phyloP scores from a whole-genome alignment of 306 rosid species.

The Aeschynomene evenia region DNA sequence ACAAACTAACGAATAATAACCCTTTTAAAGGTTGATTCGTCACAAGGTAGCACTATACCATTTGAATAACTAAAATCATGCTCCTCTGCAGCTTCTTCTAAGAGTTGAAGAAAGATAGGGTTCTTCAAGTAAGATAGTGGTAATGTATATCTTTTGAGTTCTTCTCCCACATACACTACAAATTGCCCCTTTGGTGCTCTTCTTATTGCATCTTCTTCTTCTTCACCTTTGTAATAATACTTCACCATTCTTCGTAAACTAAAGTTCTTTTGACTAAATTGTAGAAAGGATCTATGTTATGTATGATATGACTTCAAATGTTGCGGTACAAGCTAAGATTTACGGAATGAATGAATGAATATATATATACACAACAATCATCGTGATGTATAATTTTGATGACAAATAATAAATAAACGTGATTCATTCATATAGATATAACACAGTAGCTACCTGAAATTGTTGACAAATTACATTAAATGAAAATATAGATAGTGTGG shows the following conservation, averaged over 20 bases:
- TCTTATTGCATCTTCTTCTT: not conserved
- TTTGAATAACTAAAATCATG: conserved; percentile 18
- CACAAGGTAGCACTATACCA: conserved; percentile 45
- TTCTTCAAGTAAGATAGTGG: conserved; percentile 42
- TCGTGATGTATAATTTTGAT: too few species aligned
- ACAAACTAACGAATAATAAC: too few species aligned
- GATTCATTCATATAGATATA: not conserved
- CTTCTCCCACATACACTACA: conserved; percentile 47
- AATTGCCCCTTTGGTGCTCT: conserved; percentile 48
- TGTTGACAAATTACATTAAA: conserved; percentile 1
- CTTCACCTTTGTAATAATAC: not conserved
- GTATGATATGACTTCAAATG: not conserved
- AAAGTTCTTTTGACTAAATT: too few species aligned
- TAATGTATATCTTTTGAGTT: conserved; percentile 32
- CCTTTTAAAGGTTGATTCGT: conserved; percentile 36
- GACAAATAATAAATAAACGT: too few species aligned
- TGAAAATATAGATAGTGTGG: too few species aligned
- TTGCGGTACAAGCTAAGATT: not conserved
- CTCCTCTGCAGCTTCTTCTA: conserved; percentile 45
- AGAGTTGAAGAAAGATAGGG: conserved; percentile 26
- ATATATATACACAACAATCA: not conserved
- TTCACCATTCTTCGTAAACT: conserved; percentile 13
- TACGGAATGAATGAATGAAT: not conserved
- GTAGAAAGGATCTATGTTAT: too few species aligned
- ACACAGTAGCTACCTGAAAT: conserved; percentile 10